Base-by-base conservation (phyloP, 176 grass and related monocot species). In the Cenchrus fungigraminus region DNA sequence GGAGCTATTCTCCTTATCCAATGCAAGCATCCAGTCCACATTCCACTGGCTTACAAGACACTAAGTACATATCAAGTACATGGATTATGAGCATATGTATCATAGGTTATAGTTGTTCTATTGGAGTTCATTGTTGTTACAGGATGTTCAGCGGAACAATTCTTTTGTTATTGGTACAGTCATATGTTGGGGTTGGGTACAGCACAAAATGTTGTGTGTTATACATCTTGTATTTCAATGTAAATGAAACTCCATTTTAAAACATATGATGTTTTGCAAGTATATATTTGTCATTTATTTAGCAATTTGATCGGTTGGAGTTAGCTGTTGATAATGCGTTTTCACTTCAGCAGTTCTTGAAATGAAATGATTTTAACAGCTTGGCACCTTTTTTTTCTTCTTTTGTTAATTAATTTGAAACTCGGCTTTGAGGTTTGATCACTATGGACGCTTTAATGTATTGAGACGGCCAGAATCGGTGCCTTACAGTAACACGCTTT, bases 181-280 rank as follows among this genome's bases (percentile, higher is more conserved):
- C 37, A n/a, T 63, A 4, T 63, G 2, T 65, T 37, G 16, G 34
- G 19, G 13, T 17, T 80, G 75, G 59, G 40, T 65, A 50, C 12
- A 82, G 12, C 15, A 58, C 4, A 0, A 37, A 31, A 43, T 81
- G 1, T 4, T 40, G 1, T 40, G 19, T 19, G 13, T 46, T 9
- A 45, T 9, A 46, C 1, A 28, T 5, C 47, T 49, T 49, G 11
- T 29, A 86, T 56, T 40, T 17, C 45, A 46, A 59, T 75, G 54
- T 59, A 46, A 6, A 78, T 78, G 44, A 72, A 22, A 76, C 19
- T 97, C 32, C 34, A 7, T 43, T 68, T 68, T 34, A 51, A 46
- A 46, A 9, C 45, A 46, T 46, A 46, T 8, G 45, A 46, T 1
- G 45, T 46, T 46, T 46, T 40, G 37, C 37, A 40, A 40, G 4